Evolutionary conservation across 352 stramenopile species (phyloP), one percentile per base, ranked within the genome.

Genomic region (Plasmopara viticola): DNA sequence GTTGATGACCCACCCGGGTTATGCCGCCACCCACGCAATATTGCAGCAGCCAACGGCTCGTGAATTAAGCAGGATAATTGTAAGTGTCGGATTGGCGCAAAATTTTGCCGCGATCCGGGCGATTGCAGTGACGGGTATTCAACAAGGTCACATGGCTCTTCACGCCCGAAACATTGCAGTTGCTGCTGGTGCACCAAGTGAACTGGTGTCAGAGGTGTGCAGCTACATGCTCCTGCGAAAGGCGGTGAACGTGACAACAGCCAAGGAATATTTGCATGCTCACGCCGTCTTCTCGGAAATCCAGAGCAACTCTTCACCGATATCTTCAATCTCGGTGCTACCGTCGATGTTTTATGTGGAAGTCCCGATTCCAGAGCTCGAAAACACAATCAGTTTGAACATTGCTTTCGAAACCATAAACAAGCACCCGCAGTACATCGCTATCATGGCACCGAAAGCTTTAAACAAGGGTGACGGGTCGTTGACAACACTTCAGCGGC

Each of bases 311-410:
- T 25, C 20, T 25, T 25, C 20, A 25, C 20, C 20, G 20, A 25
- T 25, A 25, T 3, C 20, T 3, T 3, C 73, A 2, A 15, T 78
- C 33, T 56, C 68, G 14, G 18, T 59, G 9, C 48, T 82, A 52
- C 83, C 83, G 28, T 90, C 79, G 28, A 93, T 91, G 83, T 87
- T 93, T 51, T 93, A 90, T 53, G 80, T 93, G 15, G 83, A 90
- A 62, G 73, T 93, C 44, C 71, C 72, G 1, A 78, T 90, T 33
- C 83, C 80, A 2, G 74, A 84, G 39, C 51, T 90, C 20, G 76
- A 88, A 50, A 62, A 67, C 48, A 72, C 71, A 3, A 72, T 93
- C 48, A 91, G 83, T 43, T 48, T 93, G 38, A 93, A 93, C 66
- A 79, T 93, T 43, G 83, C 83, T 25, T 93, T 93, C 47, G 70